Percentiles rank a stretch among this genome's conserved stretches.
Evolutionary conservation across 2,329 filamentous ascomycete genomes (phyloP).

Genomic region (Teratosphaeria gauchensis): DNA sequence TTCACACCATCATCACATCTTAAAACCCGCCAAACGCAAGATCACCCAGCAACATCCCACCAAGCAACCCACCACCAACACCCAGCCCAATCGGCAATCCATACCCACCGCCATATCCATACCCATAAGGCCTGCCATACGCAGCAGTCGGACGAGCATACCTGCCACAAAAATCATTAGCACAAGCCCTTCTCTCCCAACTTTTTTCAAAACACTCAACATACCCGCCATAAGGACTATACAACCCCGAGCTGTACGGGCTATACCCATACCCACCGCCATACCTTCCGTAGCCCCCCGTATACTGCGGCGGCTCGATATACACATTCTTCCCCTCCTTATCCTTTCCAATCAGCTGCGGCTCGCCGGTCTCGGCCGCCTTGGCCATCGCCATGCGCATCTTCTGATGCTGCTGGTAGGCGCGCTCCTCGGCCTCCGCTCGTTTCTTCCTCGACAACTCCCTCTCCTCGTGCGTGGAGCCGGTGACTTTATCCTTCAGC

Average conservation of each 20-base stretch:
- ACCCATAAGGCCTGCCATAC: constrained; percentile 35
- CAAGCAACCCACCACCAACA: constrained; percentile 39
- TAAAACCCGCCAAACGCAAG: background rate
- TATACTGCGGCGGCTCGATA: constrained; percentile 40
- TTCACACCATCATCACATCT: background rate
- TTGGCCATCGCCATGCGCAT: constrained; percentile 42
- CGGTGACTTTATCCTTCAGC: constrained; percentile 51
- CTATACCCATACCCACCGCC: constrained; percentile 25
- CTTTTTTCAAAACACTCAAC: background rate
- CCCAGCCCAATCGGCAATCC: constrained; percentile 38
- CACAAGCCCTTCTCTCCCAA: background rate
- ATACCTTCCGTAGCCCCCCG: constrained; percentile 13
- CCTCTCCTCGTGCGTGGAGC: constrained; percentile 47
- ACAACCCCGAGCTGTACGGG: constrained; percentile 20
- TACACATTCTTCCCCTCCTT: constrained; percentile 47
- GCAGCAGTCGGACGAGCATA: constrained; percentile 40
- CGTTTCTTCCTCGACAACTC: constrained; percentile 36
- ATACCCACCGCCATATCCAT: constrained; percentile 30
- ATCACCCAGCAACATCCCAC: constrained; percentile 28
- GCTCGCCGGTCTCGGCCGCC: constrained; percentile 45
- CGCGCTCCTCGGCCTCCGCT: constrained; percentile 40
- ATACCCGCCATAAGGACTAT: background rate
- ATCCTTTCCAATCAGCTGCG: constrained; percentile 48
- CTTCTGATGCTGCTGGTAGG: constrained; percentile 44
- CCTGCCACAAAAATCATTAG: constrained; percentile 21